phyloP scores from a whole-genome alignment of 768 basidiomycete genomes.

The Trametes cubensis region DNA sequence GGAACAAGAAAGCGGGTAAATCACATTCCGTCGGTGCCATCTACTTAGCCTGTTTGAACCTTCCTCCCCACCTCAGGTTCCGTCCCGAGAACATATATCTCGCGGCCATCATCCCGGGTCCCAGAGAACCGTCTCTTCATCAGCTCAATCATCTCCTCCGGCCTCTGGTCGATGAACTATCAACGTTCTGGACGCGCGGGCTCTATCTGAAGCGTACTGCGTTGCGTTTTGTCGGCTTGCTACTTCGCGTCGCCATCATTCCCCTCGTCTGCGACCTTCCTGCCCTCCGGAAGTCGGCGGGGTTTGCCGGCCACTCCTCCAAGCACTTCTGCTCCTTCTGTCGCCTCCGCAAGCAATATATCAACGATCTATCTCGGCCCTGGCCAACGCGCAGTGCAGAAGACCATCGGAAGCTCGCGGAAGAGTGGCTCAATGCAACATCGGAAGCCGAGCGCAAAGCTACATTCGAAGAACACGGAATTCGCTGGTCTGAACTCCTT shows the following conservation, averaged over 20 bases:
- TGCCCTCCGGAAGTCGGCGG: constrained; percentile 34
- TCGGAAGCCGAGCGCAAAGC: too few species aligned
- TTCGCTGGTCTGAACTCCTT: too few species aligned
- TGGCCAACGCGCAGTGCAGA: too few species aligned
- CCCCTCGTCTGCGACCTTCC: constrained; percentile 37
- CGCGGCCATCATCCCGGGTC: constrained; percentile 30
- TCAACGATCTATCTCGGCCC: too few species aligned
- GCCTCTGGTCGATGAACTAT: constrained; percentile 30
- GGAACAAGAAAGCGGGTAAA: neutral
- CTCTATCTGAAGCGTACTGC: constrained; percentile 20
- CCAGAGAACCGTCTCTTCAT: constrained; percentile 27
- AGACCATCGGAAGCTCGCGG: too few species aligned
- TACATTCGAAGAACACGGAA: too few species aligned
- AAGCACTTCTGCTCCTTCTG: constrained; percentile 39
- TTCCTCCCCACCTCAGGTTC: constrained; percentile 36
- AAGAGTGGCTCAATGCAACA: too few species aligned
- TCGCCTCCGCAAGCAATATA: too few species aligned
- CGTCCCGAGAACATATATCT: constrained; percentile 38
- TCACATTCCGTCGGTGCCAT: constrained; percentile 31
- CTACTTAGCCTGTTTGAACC: constrained; percentile 37
- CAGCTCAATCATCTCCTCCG: constrained; percentile 29
- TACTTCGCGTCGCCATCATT: constrained; percentile 14
- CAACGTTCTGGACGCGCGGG: constrained; percentile 23
- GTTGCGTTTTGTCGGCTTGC: constrained; percentile 14
- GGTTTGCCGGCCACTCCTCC: constrained; percentile 27